Evolutionary conservation across 1,139 yeast species (phyloP), one percentile per base, ranked within the genome.

Genomic region (Saccharomycopsis hybrid): DNA sequence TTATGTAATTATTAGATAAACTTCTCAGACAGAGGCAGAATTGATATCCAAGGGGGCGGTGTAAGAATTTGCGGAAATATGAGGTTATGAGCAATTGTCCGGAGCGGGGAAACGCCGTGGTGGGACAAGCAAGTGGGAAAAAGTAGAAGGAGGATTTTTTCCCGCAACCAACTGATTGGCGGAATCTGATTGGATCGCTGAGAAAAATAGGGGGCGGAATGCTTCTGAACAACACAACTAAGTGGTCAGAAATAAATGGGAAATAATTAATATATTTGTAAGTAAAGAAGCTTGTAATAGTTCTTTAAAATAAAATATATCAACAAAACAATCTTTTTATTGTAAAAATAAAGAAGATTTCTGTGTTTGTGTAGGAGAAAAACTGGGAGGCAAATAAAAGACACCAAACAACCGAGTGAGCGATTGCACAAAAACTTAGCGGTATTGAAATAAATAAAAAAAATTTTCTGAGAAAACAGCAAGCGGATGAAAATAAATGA

Each of bases 171-270:
- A 43, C 9, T 35, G 28, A 48, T 41, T 32, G 40, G 29, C n/a
- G 50, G 43, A 27, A 24, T 38, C 35, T 40, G 44, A 47, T 38
- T 41, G 47, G 50, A 4, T 24, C 7, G 39, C 13, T 13, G 39
- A 24, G 33, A 40, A 28, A 39, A 39, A n/a, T 27, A 47, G 38
- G 44, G 42, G 50, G 33, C 41, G 35, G 33, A 41, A 44, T 28
- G 18, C 11, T 36, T 52, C 55, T 52, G 55, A 52, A 40, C 55
- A 41, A 39, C 55, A 52, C 55, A 52, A 41, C 50, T 50, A 52
- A 52, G 55, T 52, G 55, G 55, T 52, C 55, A 52, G 55, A 39
- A 41, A 38, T 8, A 36, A 13, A 5, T 8, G 7, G n/a, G n/a
- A n/a, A n/a, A n/a, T 9, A 5, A 36, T 5, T 7, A n/a, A 7